phyloP scores from a whole-genome alignment of 768 basidiomycete genomes.

The Rhizopogon roseolus region DNA sequence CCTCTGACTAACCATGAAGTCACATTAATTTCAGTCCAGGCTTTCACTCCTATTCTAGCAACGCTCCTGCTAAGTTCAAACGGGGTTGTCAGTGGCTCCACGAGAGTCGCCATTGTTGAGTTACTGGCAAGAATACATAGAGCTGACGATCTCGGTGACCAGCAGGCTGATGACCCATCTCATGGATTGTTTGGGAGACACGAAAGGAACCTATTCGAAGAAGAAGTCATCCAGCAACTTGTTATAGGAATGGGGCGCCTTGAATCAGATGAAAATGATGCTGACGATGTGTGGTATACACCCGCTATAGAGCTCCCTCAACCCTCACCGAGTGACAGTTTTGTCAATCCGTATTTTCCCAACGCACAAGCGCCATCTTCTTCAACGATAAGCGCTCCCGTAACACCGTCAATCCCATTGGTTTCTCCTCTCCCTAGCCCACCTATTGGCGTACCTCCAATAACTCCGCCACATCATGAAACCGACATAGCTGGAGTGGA shows the following conservation, averaged over 20 bases:
- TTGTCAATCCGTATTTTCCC: conserved; percentile 53
- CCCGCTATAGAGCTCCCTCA: conserved; percentile 25
- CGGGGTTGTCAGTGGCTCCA: conserved; percentile 62
- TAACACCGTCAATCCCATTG: conserved; percentile 13
- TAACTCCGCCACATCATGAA: conserved; percentile 13
- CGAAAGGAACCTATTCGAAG: conserved; percentile 66
- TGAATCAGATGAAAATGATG: conserved; percentile 39
- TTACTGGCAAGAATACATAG: conserved; percentile 66
- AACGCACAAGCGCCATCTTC: conserved; percentile 26
- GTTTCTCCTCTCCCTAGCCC: conserved; percentile 10
- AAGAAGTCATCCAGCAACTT: conserved; percentile 80
- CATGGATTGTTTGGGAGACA: conserved; percentile 45
- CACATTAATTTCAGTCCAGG: conserved; percentile 66
- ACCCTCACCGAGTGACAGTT: background rate
- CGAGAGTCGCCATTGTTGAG: conserved; percentile 74
- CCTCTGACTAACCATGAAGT: conserved; percentile 12
- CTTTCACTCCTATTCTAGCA: conserved; percentile 90
- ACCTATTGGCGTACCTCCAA: conserved; percentile 5
- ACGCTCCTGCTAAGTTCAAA: conserved; percentile 83
- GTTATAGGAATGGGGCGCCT: conserved; percentile 87
- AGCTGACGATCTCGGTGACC: conserved; percentile 42
- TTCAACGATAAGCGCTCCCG: conserved; percentile 13
- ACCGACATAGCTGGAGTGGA: conserved; percentile 12
- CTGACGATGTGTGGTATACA: conserved; percentile 26
- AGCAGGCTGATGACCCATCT: conserved; percentile 27